phyloP scores from a whole-genome alignment of 306 rosid species.

The apple (Malus domestica) region ASM211411v1 NC_041803.1:4658001-4658500 shows the following conservation, averaged over 20 bases:
- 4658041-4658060: neutral
- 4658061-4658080: neutral
- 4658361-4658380: too few species aligned
- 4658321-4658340: too few species aligned
- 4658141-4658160: neutral
- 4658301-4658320: neutral
- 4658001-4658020: neutral
- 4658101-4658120: neutral
- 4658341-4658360: too few species aligned
- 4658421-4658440: neutral
- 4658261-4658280: too few species aligned
- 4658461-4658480: too few species aligned
- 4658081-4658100: neutral
- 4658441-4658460: too few species aligned
- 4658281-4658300: neutral
- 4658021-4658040: neutral
- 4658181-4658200: neutral
- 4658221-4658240: too few species aligned
- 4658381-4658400: too few species aligned
- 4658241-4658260: too few species aligned
- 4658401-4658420: too few species aligned
- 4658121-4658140: neutral
- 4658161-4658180: neutral
- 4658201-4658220: too few species aligned
- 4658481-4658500: too few species aligned